Percentiles rank a stretch among this genome's conserved stretches.
These are phyloP conservation scores for Sarocladiaceae sp. DNA, from an alignment of 2,329 filamentous ascomycete species.

Conservation along the genomic window DNA sequence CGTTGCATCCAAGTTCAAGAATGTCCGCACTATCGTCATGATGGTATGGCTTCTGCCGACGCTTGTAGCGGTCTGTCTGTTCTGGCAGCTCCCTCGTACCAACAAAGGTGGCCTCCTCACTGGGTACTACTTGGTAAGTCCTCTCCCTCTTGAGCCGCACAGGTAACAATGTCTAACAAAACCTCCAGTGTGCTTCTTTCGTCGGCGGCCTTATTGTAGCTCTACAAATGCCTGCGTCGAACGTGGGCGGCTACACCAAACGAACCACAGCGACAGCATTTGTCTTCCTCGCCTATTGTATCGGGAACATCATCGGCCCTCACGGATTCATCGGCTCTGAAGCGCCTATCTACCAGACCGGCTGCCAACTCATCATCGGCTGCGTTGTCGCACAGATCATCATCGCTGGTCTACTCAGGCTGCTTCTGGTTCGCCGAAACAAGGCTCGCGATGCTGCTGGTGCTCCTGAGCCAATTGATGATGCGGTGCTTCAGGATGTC, in stretches of 20 bases:
- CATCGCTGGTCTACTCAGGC: conserved; percentile 28
- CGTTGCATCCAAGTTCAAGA: conserved; percentile 10
- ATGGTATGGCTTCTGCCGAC: conserved; percentile 13
- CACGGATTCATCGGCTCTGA: conserved; percentile 37
- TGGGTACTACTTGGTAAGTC: conserved; percentile 18
- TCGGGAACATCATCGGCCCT: conserved; percentile 40
- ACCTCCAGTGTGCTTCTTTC: conserved; percentile 26
- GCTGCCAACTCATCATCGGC: conserved; percentile 42
- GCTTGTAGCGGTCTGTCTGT: conserved; percentile 8
- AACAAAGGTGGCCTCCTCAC: conserved; percentile 21
- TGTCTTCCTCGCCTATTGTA: conserved; percentile 37
- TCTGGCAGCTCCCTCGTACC: conserved; percentile 11
- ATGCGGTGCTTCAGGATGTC: conserved; percentile 22
- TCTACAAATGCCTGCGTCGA: conserved; percentile 43
- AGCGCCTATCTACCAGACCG: conserved; percentile 42
- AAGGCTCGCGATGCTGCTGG: conserved; percentile 30
- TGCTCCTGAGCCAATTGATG: conserved; percentile 25
- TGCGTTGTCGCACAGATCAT: conserved; percentile 37
- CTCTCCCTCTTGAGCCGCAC: neutral
- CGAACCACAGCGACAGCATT: conserved; percentile 36
- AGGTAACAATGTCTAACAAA: too few relatives aligned
- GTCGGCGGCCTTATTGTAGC: conserved; percentile 47
- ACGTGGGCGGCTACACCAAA: conserved; percentile 41
- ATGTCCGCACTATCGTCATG: conserved; percentile 16
- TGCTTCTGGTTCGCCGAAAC: conserved; percentile 32